These are phyloP conservation scores for Citrullus mucosospermus DNA, from an alignment of 306 rosid genomes.

Conservation along the genomic window DNA sequence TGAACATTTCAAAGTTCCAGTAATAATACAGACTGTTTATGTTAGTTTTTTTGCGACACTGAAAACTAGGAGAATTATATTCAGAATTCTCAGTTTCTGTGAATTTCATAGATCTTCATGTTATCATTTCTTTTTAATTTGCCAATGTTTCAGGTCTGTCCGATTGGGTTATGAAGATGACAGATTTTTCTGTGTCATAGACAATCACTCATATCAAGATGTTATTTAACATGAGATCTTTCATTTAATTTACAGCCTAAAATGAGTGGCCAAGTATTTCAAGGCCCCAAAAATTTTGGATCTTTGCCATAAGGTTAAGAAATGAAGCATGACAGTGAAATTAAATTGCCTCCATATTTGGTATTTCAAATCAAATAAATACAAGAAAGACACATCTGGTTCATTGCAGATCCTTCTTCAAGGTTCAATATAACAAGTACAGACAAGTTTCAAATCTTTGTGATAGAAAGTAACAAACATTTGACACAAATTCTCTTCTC, in stretches of 20 bases:
- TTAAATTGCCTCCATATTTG: neutral
- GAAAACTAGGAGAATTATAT: neutral
- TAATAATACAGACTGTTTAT: neutral
- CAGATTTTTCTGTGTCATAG: neutral
- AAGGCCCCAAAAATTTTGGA: neutral
- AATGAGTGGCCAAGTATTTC: neutral
- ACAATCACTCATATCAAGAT: neutral
- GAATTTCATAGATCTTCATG: neutral
- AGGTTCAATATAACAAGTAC: neutral
- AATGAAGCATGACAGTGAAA: neutral
- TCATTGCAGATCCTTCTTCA: slow-evolving; percentile 1
- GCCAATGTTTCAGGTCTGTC: neutral
- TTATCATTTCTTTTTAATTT: neutral
- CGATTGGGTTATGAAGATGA: neutral
- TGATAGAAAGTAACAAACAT: slow-evolving; percentile 2
- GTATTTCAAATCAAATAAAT: neutral
- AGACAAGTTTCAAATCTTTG: neutral
- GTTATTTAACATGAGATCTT: neutral
- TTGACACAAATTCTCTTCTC: neutral
- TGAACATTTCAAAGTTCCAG: neutral
- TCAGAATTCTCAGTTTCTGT: neutral
- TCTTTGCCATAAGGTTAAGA: neutral
- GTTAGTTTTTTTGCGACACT: neutral
- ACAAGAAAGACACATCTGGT: neutral
- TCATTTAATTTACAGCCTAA: neutral